Evolutionary conservation across 495 filamentous ascomycete species (phyloP).

Genomic region (Aeminium ludgeri): DNA sequence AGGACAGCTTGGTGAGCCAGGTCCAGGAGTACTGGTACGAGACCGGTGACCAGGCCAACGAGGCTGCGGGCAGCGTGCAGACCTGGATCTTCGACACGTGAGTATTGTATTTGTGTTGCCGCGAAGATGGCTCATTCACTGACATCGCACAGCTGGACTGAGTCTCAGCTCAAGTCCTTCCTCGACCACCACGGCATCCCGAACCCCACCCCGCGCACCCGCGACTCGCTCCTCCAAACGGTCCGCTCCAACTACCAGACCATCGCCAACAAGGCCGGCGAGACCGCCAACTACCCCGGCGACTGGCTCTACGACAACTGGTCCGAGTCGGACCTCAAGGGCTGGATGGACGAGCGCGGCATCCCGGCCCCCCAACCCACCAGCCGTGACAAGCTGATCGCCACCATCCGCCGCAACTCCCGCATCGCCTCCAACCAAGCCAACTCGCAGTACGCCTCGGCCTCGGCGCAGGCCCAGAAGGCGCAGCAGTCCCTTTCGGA

Average conservation of each 20-base stretch:
- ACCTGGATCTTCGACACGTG: constrained; percentile 93
- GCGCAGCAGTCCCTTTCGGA: constrained; percentile 61
- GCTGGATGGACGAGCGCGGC: constrained; percentile 81
- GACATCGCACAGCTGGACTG: constrained; percentile 46
- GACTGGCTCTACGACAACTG: constrained; percentile 87
- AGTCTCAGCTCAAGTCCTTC: constrained; percentile 81
- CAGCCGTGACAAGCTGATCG: constrained; percentile 74
- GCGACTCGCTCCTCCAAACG: constrained; percentile 62
- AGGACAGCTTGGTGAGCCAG: constrained; percentile 46
- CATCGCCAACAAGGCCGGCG: constrained; percentile 65
- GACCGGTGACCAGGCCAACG: constrained; percentile 51
- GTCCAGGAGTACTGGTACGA: constrained; percentile 61
- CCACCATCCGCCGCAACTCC: constrained; percentile 79
- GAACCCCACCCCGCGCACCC: constrained; percentile 66
- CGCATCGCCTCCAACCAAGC: constrained; percentile 53
- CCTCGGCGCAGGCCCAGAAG: constrained; percentile 46
- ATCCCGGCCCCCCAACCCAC: constrained; percentile 75
- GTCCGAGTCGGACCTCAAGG: constrained; percentile 59
- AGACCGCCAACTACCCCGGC: constrained; percentile 74
- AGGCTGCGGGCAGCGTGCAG: constrained; percentile 52
- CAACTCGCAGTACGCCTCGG: constrained; percentile 41
- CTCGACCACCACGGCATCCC: constrained; percentile 77
- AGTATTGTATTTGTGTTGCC: constrained; percentile 24
- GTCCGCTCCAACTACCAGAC: constrained; percentile 68
- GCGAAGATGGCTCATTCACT: constrained; percentile 1